Percentiles rank a stretch among this genome's conserved stretches.
phyloP scores from a whole-genome alignment of 768 basidiomycete species.

The Pholiota molesta region DNA sequence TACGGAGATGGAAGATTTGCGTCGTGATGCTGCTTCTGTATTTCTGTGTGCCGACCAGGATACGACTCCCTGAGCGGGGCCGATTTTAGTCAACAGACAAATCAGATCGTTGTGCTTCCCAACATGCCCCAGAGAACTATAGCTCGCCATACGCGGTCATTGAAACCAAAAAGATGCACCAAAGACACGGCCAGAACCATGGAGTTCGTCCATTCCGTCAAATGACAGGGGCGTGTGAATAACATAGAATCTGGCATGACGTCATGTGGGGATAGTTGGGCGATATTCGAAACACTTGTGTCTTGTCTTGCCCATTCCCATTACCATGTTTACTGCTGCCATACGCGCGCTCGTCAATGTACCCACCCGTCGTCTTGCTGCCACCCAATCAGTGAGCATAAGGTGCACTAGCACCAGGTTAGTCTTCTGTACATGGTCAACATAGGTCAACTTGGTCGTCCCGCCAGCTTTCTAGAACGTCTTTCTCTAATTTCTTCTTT shows the following conservation, averaged over 20 bases:
- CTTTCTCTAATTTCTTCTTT: constrained; percentile 17
- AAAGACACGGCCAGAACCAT: not conserved
- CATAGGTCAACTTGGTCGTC: not conserved
- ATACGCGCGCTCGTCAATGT: constrained; percentile 15
- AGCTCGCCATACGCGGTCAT: too few species aligned
- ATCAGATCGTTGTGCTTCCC: too few species aligned
- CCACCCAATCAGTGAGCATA: constrained; percentile 4
- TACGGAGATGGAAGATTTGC: too few species aligned
- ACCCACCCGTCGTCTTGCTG: constrained; percentile 3
- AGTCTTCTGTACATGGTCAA: constrained; percentile 3
- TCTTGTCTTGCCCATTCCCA: constrained; percentile 8
- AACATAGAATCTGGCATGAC: constrained; percentile 4
- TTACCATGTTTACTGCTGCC: constrained; percentile 14
- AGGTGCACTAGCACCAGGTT: constrained; percentile 28
- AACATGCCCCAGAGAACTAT: too few species aligned
- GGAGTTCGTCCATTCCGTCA: not conserved
- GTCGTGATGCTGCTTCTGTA: too few species aligned
- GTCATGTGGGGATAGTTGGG: constrained; percentile 7
- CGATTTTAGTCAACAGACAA: too few species aligned
- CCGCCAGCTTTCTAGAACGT: constrained; percentile 1
- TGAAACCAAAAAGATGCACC: not conserved
- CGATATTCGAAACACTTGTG: constrained; percentile 10
- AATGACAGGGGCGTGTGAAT: not conserved
- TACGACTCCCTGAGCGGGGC: too few species aligned
- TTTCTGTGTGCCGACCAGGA: too few species aligned